phyloP scores from a whole-genome alignment of 2,329 filamentous ascomycete species.

The Clonostachys sp. region DNA sequence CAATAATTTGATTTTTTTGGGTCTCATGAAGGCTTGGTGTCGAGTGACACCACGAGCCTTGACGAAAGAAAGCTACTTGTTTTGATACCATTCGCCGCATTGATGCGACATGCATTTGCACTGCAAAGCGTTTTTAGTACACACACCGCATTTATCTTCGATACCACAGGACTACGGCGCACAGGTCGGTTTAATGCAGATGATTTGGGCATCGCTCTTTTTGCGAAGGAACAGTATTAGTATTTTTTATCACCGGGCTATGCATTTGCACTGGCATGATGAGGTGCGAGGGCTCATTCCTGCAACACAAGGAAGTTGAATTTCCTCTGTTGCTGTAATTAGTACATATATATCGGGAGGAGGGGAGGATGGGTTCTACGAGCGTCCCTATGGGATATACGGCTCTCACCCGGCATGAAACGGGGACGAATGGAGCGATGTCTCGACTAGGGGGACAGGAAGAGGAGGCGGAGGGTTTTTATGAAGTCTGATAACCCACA shows the following conservation, averaged over 20 bases:
- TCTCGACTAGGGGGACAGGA: too few relatives aligned
- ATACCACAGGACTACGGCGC: constrained; percentile 29
- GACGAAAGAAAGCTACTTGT: not conserved
- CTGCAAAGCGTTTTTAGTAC: constrained; percentile 32
- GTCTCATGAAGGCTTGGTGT: not conserved
- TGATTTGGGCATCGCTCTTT: not conserved
- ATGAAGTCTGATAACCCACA: too few relatives aligned
- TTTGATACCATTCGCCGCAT: not conserved
- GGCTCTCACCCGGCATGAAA: too few relatives aligned
- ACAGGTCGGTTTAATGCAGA: not conserved
- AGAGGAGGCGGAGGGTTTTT: too few relatives aligned
- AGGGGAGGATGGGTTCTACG: too few relatives aligned
- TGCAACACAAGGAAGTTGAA: not conserved
- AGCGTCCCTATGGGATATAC: too few relatives aligned
- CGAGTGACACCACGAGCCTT: not conserved
- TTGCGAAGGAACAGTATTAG: not conserved
- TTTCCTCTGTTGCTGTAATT: too few relatives aligned
- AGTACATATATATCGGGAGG: too few relatives aligned
- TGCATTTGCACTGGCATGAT: not conserved
- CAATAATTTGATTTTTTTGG: not conserved
- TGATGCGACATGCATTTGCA: constrained; percentile 27
- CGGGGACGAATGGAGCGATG: too few relatives aligned
- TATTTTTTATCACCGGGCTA: not conserved
- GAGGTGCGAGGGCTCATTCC: not conserved
- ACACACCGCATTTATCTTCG: constrained; percentile 33